Base-by-base conservation (phyloP, 345 rosid genomes). In the Anacardium occidentale region DNA sequence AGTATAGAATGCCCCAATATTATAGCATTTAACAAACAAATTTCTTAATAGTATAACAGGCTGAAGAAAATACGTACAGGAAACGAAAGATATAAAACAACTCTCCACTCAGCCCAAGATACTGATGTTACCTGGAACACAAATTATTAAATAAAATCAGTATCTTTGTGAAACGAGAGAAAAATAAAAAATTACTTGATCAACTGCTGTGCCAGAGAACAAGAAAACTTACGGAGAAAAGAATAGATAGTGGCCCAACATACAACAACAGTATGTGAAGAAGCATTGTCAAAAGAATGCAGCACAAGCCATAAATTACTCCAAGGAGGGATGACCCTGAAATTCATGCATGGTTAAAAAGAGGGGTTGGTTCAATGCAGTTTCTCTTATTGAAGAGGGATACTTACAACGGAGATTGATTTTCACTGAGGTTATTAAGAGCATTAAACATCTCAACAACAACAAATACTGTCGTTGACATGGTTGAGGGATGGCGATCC, bases 361-460 rank as follows among this genome's bases (percentile, higher is more conserved):
- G 24, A 3, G 32, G n/a, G 32, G 34, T 42, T 45, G 61, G 21
- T 57, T 53, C 29, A 29, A 18, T 57, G 37, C 3, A 37, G 10
- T 53, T 53, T 17, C 34, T 13, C 48, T 63, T 51, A 64, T 32
- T 18, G 37, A 42, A 40, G 24, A 53, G 2, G 24, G 25, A 52
- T 50, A 85, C 99, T 92, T 82, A 95, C 99, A 95, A 73, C 77
- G 93, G 90, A 45, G 98, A 95, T 44, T 95, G 99, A 75, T 92
- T 95, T 84, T 95, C 99, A 65, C 99, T 95, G 77, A 95, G 98
- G 85, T 95, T 95, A 80, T 95, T 95, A 81, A 95, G 81, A 79
- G 99, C 97, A 69, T 95, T 95, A 81, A 95, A 95, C 99, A 95
- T 95, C 89, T 95, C 99, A 73, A 95, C 99, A 40, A 95, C 98